Base-by-base conservation (phyloP, 2,329 filamentous ascomycete genomes). In the Exophiala calicioides region DNA sequence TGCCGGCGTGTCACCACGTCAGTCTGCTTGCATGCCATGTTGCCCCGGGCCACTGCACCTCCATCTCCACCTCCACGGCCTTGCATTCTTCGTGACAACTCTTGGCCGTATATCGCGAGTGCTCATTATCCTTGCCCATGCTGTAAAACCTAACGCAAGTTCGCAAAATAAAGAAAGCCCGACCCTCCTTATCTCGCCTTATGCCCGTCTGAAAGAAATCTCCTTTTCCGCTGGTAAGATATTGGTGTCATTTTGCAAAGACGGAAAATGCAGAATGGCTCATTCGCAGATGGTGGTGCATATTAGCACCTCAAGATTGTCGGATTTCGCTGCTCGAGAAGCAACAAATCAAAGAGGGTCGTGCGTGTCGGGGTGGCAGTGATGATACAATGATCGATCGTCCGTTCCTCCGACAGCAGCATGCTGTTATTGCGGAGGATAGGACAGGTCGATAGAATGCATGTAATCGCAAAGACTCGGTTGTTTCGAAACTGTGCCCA, bases 331-430 rank as follows among this genome's bases (percentile, higher is more conserved):
- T 26, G 9, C 29, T 13, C 9, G 23, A 29, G 18, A 23, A n/a
- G 12, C n/a, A 33, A 30, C 16, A 18, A 44, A 36, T 20, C 21
- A 20, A 19, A 13, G 23, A 42, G 19, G 9, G 29, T 18, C 15
- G 13, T 8, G 3, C 15, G 31, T 8, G 6, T 33, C 20, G 7
- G 31, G n/a, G 37, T 33, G 29, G n/a, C 10, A 21, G 9, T 48
- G 45, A 32, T 48, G 38, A 26, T 48, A 43, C 45, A 47, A n/a
- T 10, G 38, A 33, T 43, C 38, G 31, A 43, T 32, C 31, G 15
- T 13, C 20, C 27, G 9, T 33, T 12, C 8, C 23, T 29, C 10
- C 10, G 21, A 18, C 21, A 18, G 27, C 35, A 15, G 19, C 35
- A 6, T n/a, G 21, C 35, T 12, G 16, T 38, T 24, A 10, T 26